Evolutionary conservation across 2,329 filamentous ascomycete species (phyloP), one percentile per base, ranked within the genome.

Genomic region (Remersonia thermophila): DNA sequence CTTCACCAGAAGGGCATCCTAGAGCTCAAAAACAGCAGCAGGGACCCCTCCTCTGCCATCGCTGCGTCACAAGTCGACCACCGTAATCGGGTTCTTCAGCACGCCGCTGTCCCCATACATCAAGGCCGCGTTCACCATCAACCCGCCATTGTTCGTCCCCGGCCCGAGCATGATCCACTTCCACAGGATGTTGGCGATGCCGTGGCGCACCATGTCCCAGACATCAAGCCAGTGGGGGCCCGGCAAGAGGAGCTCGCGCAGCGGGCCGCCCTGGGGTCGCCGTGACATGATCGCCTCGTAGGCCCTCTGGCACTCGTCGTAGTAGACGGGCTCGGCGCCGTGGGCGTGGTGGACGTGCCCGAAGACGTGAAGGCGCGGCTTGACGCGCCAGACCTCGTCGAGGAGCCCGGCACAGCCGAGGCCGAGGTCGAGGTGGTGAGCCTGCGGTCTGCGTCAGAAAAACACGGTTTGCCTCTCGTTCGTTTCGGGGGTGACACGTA

Each of bases 301-400:
- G 2, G 71, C 70, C 23, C 61, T 61, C 56, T 93, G 83, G 41
- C 74, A 71, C 17, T 76, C 70, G 55, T 91, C 83, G 67, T 82
- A 93, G 58, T 74, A 80, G 8, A 82, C 67, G 0, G 75, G 57
- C 50, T 86, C 76, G 30, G 63, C 64, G 12, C 85, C 86, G 31
- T 80, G 71, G 7, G 75, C 82, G 51, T 70, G 80, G 60, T 94
- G 86, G 16, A 87, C 71, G 57, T 94, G 86, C 1, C 85, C 86
- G 54, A 91, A 93, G 32, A 93, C 70, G 56, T 93, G 84, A 11
- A 93, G 61, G 10, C 65, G 65, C 0, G 86, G 86, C 43, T 73
- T 76, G 9, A 85, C 74, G 26, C 80, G 72, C 76, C 80, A 83
- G 13, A 82, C 57, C 51, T 93, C 85, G 11, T 66, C 59, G 5